Evolutionary conservation across 495 filamentous ascomycete species (phyloP).

Genomic region (Penicillium waksmanii): DNA sequence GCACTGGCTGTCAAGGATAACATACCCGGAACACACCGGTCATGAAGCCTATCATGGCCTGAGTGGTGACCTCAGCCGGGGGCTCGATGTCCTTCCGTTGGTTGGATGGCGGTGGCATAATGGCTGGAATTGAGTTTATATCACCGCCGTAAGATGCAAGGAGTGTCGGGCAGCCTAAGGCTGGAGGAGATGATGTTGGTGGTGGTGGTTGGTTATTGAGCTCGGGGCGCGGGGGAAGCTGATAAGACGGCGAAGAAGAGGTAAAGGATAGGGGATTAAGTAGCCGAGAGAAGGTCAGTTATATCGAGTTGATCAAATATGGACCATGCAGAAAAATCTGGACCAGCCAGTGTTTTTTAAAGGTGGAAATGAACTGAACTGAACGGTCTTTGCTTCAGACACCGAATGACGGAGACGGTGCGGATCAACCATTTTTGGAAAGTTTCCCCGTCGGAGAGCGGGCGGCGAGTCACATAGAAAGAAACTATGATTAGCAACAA

Average conservation of each 20-base stretch:
- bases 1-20: constrained; percentile 8
- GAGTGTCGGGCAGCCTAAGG: neutral
- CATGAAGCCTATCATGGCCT: constrained; percentile 49
- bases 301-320: neutral
- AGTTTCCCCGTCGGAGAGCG: neutral
- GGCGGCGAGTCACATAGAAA: constrained; percentile 27
- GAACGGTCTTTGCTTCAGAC: constrained; percentile 1
- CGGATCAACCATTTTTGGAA: constrained; percentile 34
- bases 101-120: constrained; percentile 46
- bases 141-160: constrained; percentile 8
- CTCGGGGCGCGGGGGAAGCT: constrained; percentile 7
- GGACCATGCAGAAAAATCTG: constrained; percentile 6
- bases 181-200: neutral
- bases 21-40: constrained; percentile 50
- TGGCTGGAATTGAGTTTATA: constrained; percentile 17
- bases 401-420: constrained; percentile 4
- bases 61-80: constrained; percentile 44
- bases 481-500: constrained; percentile 25
- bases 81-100: constrained; percentile 44
- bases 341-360: constrained; percentile 28
- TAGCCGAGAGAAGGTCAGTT: neutral
- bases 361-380: neutral
- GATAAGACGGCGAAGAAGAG: neutral
- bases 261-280: neutral
- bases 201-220: constrained; percentile 17